Percentiles rank a stretch among this genome's conserved stretches.
Evolutionary conservation across 2,329 filamentous ascomycete species (phyloP).

Genomic region (Ophiostoma triangulosporum): DNA sequence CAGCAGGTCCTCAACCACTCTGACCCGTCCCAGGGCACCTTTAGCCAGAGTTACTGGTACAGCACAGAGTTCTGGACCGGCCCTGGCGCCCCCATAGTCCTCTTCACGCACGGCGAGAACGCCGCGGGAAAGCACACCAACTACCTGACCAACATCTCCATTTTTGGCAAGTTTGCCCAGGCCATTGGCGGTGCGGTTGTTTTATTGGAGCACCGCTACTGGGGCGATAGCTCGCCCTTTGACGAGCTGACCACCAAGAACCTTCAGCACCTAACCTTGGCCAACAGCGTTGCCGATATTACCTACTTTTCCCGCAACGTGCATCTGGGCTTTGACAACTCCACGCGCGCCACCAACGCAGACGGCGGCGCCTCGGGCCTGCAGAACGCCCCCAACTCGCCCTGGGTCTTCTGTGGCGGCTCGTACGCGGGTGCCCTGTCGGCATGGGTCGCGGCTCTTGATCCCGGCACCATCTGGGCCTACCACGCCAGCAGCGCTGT

Average conservation of each 20-base stretch:
- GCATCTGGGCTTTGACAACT: constrained; percentile 34
- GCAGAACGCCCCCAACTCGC: constrained; percentile 34
- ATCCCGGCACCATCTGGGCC: constrained; percentile 45
- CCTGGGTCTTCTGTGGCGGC: constrained; percentile 42
- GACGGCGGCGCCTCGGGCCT: constrained; percentile 22
- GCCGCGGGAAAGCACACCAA: constrained; percentile 23
- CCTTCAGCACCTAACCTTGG: constrained; percentile 26
- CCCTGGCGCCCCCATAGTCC: constrained; percentile 26
- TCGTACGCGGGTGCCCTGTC: constrained; percentile 42
- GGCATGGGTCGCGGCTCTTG: constrained; percentile 35
- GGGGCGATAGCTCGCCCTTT: constrained; percentile 27
- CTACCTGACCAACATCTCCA: constrained; percentile 34
- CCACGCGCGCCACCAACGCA: constrained; percentile 16
- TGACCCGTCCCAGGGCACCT: constrained; percentile 27
- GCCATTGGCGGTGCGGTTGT: constrained; percentile 27
- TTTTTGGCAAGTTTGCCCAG: constrained; percentile 26
- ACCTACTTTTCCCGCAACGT: constrained; percentile 30
- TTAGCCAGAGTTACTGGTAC: constrained; percentile 29
- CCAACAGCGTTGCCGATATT: constrained; percentile 28
- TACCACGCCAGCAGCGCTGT: constrained; percentile 43
- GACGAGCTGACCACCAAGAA: constrained; percentile 23
- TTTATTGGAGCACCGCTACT: constrained; percentile 30
- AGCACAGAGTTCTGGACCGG: constrained; percentile 27
- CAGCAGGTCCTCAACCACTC: constrained; percentile 29
- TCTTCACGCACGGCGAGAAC: constrained; percentile 28